A percentile compares a stretch with the other conserved stretches of the same genome.
Conservation (phyloP, 1,139 yeast genomes). For the Saccharomyces uvarum region DNA sequence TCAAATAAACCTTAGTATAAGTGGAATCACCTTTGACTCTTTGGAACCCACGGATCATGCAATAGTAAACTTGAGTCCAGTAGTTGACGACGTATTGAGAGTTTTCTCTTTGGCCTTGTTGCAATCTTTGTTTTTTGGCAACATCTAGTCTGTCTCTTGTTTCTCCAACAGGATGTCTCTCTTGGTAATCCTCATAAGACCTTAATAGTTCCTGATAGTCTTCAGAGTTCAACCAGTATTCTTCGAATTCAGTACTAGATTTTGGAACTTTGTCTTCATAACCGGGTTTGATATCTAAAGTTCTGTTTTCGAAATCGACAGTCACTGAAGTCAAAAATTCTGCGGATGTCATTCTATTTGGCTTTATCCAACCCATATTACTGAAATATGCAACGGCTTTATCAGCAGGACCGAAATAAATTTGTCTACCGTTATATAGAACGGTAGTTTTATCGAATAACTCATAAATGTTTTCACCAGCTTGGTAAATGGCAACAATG, state of each 20-base stretch:
- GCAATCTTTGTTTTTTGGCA: constrained; percentile 40
- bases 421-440: constrained; percentile 50
- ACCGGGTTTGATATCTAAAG: constrained; percentile 43
- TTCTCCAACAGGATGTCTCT: constrained; percentile 34
- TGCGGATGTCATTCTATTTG: constrained; percentile 56
- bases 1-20: constrained; percentile 42
- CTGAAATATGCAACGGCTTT: constrained; percentile 50
- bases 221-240: constrained; percentile 46
- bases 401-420: constrained; percentile 50
- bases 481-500: constrained; percentile 57
- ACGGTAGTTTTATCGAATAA: constrained; percentile 60
- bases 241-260: constrained; percentile 51
- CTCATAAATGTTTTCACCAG: constrained; percentile 58
- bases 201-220: constrained; percentile 38
- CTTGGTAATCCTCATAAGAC: constrained; percentile 40
- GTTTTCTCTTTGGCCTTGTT: constrained; percentile 37
- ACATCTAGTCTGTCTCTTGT: constrained; percentile 37
- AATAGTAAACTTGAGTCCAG: constrained; percentile 39
- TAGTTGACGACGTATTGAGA: constrained; percentile 44
- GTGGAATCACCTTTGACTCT: constrained; percentile 50
- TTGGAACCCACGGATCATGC: constrained; percentile 46
- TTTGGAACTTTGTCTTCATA: constrained; percentile 48
- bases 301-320: constrained; percentile 31
- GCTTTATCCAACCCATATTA: constrained; percentile 55
- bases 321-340: constrained; percentile 67